Conservation (phyloP, 2,329 filamentous ascomycete genomes). For the Phaeophleospora eucalypticola region DNA sequence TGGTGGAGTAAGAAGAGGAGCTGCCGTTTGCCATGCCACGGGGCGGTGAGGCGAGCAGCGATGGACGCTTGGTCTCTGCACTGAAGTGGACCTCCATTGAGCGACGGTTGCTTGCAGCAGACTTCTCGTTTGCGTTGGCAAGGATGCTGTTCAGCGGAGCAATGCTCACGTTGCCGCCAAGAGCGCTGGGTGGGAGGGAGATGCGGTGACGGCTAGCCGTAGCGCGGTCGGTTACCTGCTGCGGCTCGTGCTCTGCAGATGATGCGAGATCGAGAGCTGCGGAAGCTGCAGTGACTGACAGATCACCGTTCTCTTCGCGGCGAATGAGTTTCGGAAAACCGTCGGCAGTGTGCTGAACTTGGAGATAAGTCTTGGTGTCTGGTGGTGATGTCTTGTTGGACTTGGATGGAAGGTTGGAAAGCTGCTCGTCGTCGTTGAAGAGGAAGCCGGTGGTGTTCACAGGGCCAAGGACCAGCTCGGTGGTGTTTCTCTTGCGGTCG, state of each 20-base stretch:
- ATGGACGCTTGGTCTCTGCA: conserved; percentile 44
- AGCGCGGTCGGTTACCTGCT: conserved; percentile 59
- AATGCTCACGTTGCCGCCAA: conserved; percentile 32
- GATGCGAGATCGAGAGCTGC: conserved; percentile 73
- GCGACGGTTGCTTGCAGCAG: conserved; percentile 40
- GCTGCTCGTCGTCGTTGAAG: conserved; percentile 62
- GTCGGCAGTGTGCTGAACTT: conserved; percentile 71
- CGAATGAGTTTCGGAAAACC: conserved; percentile 81
- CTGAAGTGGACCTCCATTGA: conserved; percentile 46
- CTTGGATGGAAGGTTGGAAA: conserved; percentile 37
- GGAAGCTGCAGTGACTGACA: conserved; percentile 73
- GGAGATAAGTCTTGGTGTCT: conserved; percentile 65
- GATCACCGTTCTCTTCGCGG: conserved; percentile 51
- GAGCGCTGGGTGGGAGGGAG: conserved; percentile 34
- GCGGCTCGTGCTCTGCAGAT: conserved; percentile 54
- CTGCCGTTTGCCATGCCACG: conserved; percentile 54
- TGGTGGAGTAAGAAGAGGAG: conserved; percentile 84
- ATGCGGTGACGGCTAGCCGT: conserved; percentile 44
- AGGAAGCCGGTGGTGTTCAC: conserved; percentile 82
- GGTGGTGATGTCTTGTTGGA: conserved; percentile 50
- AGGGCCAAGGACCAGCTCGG: conserved; percentile 62
- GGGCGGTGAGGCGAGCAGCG: conserved; percentile 56
- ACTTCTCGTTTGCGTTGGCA: conserved; percentile 39
- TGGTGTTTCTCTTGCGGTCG: conserved; percentile 60
- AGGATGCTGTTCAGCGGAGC: conserved; percentile 38